Base-by-base conservation (phyloP, 768 basidiomycete species). In the Gymnopilus junonius region DNA sequence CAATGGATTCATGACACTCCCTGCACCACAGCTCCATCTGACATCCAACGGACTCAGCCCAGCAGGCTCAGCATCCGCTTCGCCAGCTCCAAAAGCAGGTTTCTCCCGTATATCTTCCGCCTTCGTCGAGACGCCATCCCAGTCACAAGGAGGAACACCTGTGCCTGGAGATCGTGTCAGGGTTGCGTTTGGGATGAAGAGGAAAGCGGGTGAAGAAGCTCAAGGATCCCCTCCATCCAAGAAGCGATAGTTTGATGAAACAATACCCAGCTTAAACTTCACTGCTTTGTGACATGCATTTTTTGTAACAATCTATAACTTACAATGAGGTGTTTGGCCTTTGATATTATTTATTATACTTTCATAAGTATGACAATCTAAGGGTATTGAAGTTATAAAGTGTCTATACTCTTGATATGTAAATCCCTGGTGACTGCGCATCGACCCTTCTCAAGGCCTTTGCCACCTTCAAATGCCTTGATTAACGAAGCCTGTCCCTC, bases 401-500 rank as follows among this genome's bases (percentile, higher is more conserved):
- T 85, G 60, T 80, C 84, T 7, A 97, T 82, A 64, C 89, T 94
- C 58, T 79, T 82, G 50, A 97, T 80, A 54, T 87, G 82, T 40
- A 95, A 75, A 70, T 97, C 93, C 69, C 85, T 90, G 55, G 91
- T 77, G 2, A 97, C 82, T 7, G 80, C 77, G 70, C 83, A 89
- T 45, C 92, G 83, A 61, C 88, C 93, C 74, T 91, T 91, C 69
- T 97, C 95, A 50, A 82, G 79, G 1, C 89, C 90, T 63, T 85
- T 85, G 0, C 83, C 87, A 48, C 76, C 84, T 69, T 87, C 84
- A 68, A 97, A 97, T 1, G 90, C 90, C 70, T 88, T 88, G 12
- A 90, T 77, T 12, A 95, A 83, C 0, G 89, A 86, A 10, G 87
- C 87, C 67, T 95, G 88, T 1, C 89, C 88, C 42, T 97, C 93